Evolutionary conservation across 352 stramenopile species (phyloP), one percentile per base, ranked within the genome.

Genomic region (Phytophthora hibernalis): DNA sequence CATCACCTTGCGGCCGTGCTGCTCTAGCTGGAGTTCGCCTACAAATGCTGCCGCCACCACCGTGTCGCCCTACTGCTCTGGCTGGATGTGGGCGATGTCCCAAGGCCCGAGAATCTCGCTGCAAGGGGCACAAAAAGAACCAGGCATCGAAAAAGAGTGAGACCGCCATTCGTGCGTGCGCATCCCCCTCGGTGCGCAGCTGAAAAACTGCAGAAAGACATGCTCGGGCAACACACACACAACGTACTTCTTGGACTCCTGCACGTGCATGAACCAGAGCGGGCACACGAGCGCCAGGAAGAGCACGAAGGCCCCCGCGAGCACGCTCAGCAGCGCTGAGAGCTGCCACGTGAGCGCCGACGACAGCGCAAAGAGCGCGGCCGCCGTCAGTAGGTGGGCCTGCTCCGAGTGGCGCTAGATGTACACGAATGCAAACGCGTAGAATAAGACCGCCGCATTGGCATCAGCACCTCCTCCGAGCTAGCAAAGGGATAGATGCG

Each of bases 81-180:
- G 80, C 55, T 91, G 77, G 68, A 91, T 84, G 48, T 96, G 86
- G 20, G 89, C 89, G 56, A 97, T 97, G 60, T 98, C 92, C 92
- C 92, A 98, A 2, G 92, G 92, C 0, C 92, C 92, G 31, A 95
- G 76, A 72, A 97, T 97, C 64, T 95, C 80, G 57, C 87, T 95
- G 53, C 26, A 50, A 52, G 7, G 31, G 35, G 45, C 51, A 67
- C 43, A 57, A 70, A n/a, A 55, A 65, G 70, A 61, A 50, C 71
- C 45, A 53, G 35, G n/a, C 38, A 44, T 21, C 16, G 38, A 44
- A 21, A 44, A 44, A 21, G 38, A 44, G 38, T 44, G 38, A 44
- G 38, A 21, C 15, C 38, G 35, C 35, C 37, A 48, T 28, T 47
- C 45, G 26, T 63, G 49, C 58, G 61, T 77, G 56, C 22, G 20